These are phyloP conservation scores for Fusarium buxicola DNA, from an alignment of 2,329 filamentous ascomycete species.

Conservation along the genomic window DNA sequence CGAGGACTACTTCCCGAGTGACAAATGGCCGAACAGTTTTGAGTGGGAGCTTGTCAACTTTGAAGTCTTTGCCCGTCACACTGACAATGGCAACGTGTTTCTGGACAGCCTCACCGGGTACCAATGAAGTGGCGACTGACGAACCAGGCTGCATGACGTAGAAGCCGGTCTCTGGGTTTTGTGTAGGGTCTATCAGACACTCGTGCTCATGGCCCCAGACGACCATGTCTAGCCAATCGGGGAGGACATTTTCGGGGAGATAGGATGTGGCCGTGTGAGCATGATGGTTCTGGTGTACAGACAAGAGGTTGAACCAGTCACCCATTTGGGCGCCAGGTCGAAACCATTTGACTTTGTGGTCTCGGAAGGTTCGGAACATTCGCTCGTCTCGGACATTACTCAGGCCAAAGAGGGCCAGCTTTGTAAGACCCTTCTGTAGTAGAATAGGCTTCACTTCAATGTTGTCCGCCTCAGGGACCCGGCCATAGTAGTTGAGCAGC, in stretches of 20 bases:
- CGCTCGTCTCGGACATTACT: slow-evolving; percentile 97
- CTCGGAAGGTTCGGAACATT: slow-evolving; percentile 91
- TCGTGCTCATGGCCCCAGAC: slow-evolving; percentile 99
- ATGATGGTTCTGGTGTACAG: slow-evolving; percentile 96
- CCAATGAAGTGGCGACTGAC: slow-evolving; percentile 92
- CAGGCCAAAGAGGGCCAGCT: slow-evolving; percentile 91
- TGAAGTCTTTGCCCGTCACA: slow-evolving; percentile 85
- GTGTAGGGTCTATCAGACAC: slow-evolving; percentile 85
- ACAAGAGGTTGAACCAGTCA: slow-evolving; percentile 97
- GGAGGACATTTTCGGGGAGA: slow-evolving; percentile 91
- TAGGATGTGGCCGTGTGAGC: slow-evolving; percentile 94
- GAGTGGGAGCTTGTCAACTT: slow-evolving; percentile 81
- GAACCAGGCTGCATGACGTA: slow-evolving; percentile 98
- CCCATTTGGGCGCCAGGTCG: slow-evolving; percentile 80
- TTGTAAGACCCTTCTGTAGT: slow-evolving; percentile 92
- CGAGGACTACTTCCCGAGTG: slow-evolving; percentile 82
- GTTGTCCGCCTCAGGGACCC: slow-evolving; percentile 93
- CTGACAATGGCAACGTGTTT: slow-evolving; percentile 92
- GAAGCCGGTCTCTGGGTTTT: slow-evolving; percentile 90
- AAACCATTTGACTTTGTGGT: slow-evolving; percentile 94
- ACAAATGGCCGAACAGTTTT: slow-evolving; percentile 93
- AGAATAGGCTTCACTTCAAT: slow-evolving; percentile 92
- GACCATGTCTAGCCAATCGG: slow-evolving; percentile 89
- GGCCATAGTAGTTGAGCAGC: slow-evolving; percentile 94
- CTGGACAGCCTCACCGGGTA: slow-evolving; percentile 87